Percentiles rank a stretch among this genome's conserved stretches.
Conservation (phyloP, 225 moss, liverwort and hornwort genomes). For the Antitrichia curtipendula region DNA sequence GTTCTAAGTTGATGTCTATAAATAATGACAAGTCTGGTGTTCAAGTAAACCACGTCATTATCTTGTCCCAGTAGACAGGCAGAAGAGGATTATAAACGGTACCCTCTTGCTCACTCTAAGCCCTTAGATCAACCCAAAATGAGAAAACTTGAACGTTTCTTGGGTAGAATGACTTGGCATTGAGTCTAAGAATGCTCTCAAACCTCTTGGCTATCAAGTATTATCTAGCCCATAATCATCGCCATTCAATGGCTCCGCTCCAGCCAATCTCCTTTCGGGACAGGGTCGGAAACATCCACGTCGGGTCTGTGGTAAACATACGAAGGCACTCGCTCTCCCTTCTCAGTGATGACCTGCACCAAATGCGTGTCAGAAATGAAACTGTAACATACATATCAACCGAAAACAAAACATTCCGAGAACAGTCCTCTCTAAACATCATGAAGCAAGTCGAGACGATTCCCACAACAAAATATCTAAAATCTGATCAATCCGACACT, state of each 20-base stretch:
- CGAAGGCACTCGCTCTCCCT: conserved; percentile 58
- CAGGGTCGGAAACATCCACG: conserved; percentile 55
- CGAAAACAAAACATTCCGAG: neutral
- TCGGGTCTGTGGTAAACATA: conserved; percentile 77
- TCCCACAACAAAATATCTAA: neutral
- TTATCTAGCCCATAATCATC: neutral
- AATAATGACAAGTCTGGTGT: neutral
- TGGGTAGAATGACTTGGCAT: neutral
- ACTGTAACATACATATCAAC: neutral
- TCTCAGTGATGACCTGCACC: conserved; percentile 67
- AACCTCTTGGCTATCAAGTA: neutral
- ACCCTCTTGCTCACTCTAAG: neutral
- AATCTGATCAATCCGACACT: neutral
- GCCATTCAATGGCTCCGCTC: neutral
- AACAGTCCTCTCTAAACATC: neutral
- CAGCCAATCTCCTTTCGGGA: conserved; percentile 78
- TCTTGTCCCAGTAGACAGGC: neutral
- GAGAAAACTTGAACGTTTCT: neutral
- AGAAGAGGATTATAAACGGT: neutral
- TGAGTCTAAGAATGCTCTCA: neutral
- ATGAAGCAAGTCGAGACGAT: neutral
- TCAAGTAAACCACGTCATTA: neutral
- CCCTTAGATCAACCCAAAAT: neutral
- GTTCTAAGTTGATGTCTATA: neutral
- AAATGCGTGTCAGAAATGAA: neutral